Evolutionary conservation across 306 rosid species (phyloP), one percentile per base, ranked within the genome.

Genomic region (Luffa aegyptiaca): DNA sequence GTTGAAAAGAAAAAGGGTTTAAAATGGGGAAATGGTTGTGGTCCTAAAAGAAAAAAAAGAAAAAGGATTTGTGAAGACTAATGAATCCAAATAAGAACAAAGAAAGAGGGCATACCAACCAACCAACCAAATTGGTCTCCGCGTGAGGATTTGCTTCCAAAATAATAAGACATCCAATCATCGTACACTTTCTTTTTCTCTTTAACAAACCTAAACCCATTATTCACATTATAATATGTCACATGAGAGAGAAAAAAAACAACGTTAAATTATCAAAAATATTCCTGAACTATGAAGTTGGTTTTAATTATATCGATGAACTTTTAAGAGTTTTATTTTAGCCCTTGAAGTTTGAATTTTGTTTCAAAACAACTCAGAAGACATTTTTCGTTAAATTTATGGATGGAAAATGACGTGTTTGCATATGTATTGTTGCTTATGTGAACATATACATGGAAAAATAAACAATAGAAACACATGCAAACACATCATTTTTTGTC

Each of bases 41-140:
- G 45, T 64, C 46, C 72, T 64, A 36, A 17, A 66, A n/a, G n/a
- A n/a, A 10, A 10, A 63, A 5, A 16, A 26, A 1, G 31, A 26
- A 26, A 26, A 26, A 26, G 31, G 31, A 46, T 64, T 68, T 4
- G 52, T 39, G 75, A 41, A 42, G 75, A 10, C 4, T 68, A 68
- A 68, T 68, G 51, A 62, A 68, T 68, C 31, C 17, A 42, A 68
- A 68, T 42, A 68, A 18, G 33, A 41, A 66, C 73, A 65, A 41
- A 68, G 14, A 18, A 18, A 42, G 75, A 39, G 20, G n/a, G 45
- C 46, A 64, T 33, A 68, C 53, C 74, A 37, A 68, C 53, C 75
- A 64, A 65, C 72, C 72, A 70, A 70, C 76, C 56, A 70, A 70
- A 44, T 70, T 70, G 76, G 76, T 70, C 55, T 44, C 76, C 56